These are phyloP conservation scores for Microsporum canis DNA, from an alignment of 2,329 filamentous ascomycete genomes.

Conservation along the genomic window DNA sequence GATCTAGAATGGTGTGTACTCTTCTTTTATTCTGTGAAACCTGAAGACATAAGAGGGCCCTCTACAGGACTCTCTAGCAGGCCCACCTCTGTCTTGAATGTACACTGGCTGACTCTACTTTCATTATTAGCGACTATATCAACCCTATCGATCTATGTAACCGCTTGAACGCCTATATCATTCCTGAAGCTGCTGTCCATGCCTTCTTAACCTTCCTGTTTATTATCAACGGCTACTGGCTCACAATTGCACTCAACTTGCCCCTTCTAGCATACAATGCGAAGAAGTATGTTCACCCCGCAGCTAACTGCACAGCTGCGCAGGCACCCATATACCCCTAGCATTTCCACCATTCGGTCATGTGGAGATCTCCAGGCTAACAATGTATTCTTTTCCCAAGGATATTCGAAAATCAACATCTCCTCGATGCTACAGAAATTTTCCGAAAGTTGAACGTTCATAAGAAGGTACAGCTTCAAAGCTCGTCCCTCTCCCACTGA, in stretches of 20 bases:
- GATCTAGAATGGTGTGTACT: conserved; percentile 91
- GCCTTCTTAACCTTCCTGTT: conserved; percentile 92
- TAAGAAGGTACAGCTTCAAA: conserved; percentile 62
- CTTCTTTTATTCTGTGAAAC: too few species aligned
- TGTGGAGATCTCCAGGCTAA: conserved; percentile 14
- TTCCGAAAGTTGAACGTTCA: conserved; percentile 98
- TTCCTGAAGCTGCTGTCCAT: conserved; percentile 95
- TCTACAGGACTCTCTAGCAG: background rate
- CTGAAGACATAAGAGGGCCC: too few species aligned
- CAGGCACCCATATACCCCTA: background rate
- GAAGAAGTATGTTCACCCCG: conserved; percentile 66
- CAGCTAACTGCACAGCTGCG: background rate
- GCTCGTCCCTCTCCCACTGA: background rate
- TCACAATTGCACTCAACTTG: conserved; percentile 82
- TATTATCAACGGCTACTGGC: conserved; percentile 97
- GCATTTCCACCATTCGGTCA: background rate
- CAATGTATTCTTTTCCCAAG: conserved; percentile 37
- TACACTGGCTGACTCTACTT: background rate
- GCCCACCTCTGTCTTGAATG: background rate
- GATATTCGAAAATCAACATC: conserved; percentile 92
- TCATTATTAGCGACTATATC: conserved; percentile 74
- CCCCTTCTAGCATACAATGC: conserved; percentile 86
- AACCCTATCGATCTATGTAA: conserved; percentile 99
- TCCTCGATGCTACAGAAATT: conserved; percentile 95
- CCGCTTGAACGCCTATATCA: conserved; percentile 98